Percentiles rank a stretch among this genome's conserved stretches.
These are phyloP conservation scores for Laguncularia racemosa DNA, from an alignment of 345 rosid species.

Conservation along the genomic window DNA sequence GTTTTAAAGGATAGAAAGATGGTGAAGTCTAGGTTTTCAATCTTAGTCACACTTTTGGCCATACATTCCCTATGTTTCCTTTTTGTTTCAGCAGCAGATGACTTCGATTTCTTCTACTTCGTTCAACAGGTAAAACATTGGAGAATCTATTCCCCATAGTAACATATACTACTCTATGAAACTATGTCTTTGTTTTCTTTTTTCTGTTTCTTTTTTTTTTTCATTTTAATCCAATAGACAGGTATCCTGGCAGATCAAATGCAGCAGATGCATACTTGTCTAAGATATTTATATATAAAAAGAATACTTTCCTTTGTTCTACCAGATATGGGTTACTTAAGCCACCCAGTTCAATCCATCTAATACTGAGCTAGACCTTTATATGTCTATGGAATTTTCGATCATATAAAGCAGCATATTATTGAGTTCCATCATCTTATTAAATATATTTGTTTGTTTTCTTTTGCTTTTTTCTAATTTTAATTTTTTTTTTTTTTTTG, in stretches of 20 bases:
- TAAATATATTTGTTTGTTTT: background rate
- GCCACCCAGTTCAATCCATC: too few relatives aligned
- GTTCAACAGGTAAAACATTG: slow-evolving; percentile 49
- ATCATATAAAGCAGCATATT: background rate
- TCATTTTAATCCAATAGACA: too few relatives aligned
- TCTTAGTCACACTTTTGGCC: slow-evolving; percentile 27
- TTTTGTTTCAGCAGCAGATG: slow-evolving; percentile 25
- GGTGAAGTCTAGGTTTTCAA: slow-evolving; percentile 6
- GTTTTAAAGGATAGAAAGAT: slow-evolving; percentile 14
- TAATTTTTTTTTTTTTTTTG: background rate
- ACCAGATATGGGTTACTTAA: too few relatives aligned
- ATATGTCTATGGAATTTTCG: too few relatives aligned
- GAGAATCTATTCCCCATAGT: background rate
- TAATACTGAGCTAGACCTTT: too few relatives aligned
- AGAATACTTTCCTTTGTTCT: too few relatives aligned
- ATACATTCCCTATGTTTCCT: slow-evolving; percentile 37
- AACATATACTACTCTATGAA: background rate
- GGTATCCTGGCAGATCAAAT: too few relatives aligned
- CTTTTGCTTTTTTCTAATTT: background rate
- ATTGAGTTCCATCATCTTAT: background rate
- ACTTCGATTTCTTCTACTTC: slow-evolving; percentile 86
- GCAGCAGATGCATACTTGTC: too few relatives aligned
- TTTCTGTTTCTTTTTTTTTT: background rate
- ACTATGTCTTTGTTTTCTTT: background rate
- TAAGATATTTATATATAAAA: too few relatives aligned